Conservation (phyloP, 2,329 filamentous ascomycete species). For the Colletotrichum chrysophilum region DNA sequence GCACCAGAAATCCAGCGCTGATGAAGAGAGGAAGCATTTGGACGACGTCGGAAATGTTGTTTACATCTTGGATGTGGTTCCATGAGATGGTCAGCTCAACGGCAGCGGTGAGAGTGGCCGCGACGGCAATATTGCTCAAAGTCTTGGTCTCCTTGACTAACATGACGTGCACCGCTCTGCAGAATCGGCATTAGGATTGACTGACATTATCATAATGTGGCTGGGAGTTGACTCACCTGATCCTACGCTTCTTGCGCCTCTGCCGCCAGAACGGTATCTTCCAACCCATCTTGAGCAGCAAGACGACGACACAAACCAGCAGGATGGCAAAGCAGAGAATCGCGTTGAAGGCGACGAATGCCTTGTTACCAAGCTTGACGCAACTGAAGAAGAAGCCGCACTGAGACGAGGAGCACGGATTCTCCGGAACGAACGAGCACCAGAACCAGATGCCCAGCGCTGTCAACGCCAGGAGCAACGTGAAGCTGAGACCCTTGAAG, state of each 20-base stretch:
- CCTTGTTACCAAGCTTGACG: slow-evolving; percentile 28
- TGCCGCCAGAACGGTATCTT: slow-evolving; percentile 18
- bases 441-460: slow-evolving; percentile 38
- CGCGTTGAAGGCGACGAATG: slow-evolving; percentile 32
- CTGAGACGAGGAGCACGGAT: slow-evolving; percentile 28
- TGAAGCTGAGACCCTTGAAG: slow-evolving; percentile 29
- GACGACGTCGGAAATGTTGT: slow-evolving; percentile 29
- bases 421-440: slow-evolving; percentile 27
- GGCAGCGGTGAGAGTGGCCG: slow-evolving; percentile 24
- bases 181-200: background rate
- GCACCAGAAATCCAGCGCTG: slow-evolving; percentile 31
- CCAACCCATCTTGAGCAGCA: slow-evolving; percentile 30
- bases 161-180: slow-evolving; percentile 22
- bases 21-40: slow-evolving; percentile 38
- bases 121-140: slow-evolving; percentile 30
- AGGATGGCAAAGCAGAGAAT: slow-evolving; percentile 34
- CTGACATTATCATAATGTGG: background rate
- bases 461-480: slow-evolving; percentile 29
- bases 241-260: slow-evolving; percentile 24
- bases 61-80: slow-evolving; percentile 31
- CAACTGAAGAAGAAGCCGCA: slow-evolving; percentile 37
- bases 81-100: slow-evolving; percentile 38
- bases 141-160: slow-evolving; percentile 29
- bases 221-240: slow-evolving; percentile 22
- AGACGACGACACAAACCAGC: slow-evolving; percentile 24